Conservation (phyloP, 352 stramenopile genomes). For the Saprolegnia diclina region DNA sequence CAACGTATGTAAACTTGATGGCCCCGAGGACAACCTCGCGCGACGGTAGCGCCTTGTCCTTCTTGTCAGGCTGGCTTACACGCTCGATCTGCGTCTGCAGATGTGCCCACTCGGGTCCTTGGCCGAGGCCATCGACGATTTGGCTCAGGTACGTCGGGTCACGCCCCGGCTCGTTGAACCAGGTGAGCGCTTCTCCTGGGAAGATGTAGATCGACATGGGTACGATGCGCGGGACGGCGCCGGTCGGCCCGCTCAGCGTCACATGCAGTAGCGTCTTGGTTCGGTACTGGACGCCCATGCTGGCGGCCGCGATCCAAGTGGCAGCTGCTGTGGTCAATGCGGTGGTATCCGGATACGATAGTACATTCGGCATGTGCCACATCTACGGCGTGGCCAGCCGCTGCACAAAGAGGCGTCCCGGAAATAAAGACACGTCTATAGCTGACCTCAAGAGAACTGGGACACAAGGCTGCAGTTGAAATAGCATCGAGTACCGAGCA, state of each 20-base stretch:
- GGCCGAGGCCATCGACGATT: slow-evolving; percentile 1
- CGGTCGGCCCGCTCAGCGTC: not conserved
- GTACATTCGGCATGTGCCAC: no score
- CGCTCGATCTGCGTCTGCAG: slow-evolving; percentile 1
- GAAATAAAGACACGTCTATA: no score
- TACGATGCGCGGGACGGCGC: not conserved
- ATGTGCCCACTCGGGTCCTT: slow-evolving; percentile 6
- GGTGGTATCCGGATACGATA: no score
- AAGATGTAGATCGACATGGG: slow-evolving; percentile 13
- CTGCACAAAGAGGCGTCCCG: no score
- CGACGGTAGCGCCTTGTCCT: not conserved
- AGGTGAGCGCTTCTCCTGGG: not conserved
- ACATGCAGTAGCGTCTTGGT: slow-evolving; percentile 10
- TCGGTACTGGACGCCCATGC: not conserved
- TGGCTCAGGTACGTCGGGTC: slow-evolving; percentile 13
- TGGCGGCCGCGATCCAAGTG: not conserved
- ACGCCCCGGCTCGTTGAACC: slow-evolving; percentile 10
- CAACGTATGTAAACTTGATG: slow-evolving; percentile 24
- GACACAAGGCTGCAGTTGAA: no score
- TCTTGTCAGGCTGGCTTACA: slow-evolving; percentile 6
- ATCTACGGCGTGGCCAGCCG: no score
- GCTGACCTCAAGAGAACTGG: no score
- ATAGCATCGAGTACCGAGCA: no score
- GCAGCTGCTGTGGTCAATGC: no score
- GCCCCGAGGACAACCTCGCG: not conserved